phyloP scores from a whole-genome alignment of 129 eudicot species.

The Flaveria linearis region DNA sequence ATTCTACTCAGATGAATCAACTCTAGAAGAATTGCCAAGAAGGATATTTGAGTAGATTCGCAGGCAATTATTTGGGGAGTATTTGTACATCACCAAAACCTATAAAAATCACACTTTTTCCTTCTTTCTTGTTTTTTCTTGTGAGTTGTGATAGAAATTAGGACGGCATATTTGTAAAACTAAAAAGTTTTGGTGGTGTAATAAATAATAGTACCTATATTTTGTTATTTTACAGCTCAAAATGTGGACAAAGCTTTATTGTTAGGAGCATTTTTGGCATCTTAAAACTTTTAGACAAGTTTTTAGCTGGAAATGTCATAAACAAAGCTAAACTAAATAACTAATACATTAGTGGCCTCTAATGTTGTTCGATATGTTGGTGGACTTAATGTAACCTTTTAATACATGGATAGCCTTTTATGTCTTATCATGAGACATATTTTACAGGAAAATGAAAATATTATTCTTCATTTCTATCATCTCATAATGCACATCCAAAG shows the following conservation, averaged over 20 bases:
- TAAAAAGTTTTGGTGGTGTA: not conserved
- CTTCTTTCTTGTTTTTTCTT: not conserved
- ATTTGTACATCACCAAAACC: not conserved
- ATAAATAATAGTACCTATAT: not conserved
- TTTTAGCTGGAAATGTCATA: not conserved
- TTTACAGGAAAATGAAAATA: not conserved
- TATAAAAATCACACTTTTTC: not conserved
- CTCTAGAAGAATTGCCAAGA: not conserved
- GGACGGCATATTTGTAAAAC: not conserved
- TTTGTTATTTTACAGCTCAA: conserved; percentile 1
- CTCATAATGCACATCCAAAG: not conserved
- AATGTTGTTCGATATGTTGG: not conserved
- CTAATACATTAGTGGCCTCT: not conserved
- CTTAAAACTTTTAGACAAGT: not conserved
- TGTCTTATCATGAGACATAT: not conserved
- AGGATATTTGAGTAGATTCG: not conserved
- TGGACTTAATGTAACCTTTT: not conserved
- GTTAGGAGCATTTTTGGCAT: not conserved
- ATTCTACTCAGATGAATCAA: not conserved
- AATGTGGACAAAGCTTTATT: not conserved
- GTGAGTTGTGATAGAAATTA: not conserved
- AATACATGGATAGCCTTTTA: not conserved
- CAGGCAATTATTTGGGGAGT: not conserved
- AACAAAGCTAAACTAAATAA: not conserved
- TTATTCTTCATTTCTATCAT: not conserved